Base-by-base conservation (phyloP, 2,329 filamentous ascomycete genomes). In the Periglandula ipomoeae region DNA sequence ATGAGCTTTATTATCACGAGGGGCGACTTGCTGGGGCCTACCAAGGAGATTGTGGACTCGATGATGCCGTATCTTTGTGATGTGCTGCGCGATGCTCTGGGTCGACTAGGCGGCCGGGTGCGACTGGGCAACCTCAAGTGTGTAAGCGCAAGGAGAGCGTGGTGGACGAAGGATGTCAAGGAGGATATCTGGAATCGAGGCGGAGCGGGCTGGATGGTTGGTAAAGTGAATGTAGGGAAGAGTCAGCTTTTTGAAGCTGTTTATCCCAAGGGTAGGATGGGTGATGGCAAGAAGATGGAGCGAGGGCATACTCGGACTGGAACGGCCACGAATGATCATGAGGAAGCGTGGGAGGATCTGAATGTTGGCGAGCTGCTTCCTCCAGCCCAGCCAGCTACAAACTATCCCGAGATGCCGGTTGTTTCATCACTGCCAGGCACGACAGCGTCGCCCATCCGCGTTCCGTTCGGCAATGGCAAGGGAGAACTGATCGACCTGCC, bases 201-300 rank as follows among this genome's bases (percentile, higher is more conserved):
- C 4, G 91, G 91, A 4, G 93, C 84, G 15, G 84, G 87, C 15
- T 98, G 93, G 91, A 84, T 98, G 74, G 86, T 98, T 3, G 93
- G 93, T n/a, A 97, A 95, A 66, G 89, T 89, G 53, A 98, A 98
- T 61, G 94, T 97, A 2, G 94, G 93, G 22, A 98, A 98, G 68
- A 97, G 91, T 58, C 85, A 85, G 60, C 76, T 98, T 2, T 95
- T 97, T 52, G 84, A 93, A 57, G 79, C 82, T 4, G 81, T 96
- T 7, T 95, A 90, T 59, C 91, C 94, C 4, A 91, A 86, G 72
- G 82, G 81, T 23, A 74, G 74, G 32, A 75, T 73, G 68, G 72
- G 67, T 50, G 55, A 59, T 10, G 44, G 39, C 5, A 58, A 53
- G 26, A 46, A 51, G 26, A 47, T 44, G 2, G 47, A 46, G 7